phyloP scores from a whole-genome alignment of 495 filamentous ascomycete genomes.

The Aspergillus saccharolyticus region DNA sequence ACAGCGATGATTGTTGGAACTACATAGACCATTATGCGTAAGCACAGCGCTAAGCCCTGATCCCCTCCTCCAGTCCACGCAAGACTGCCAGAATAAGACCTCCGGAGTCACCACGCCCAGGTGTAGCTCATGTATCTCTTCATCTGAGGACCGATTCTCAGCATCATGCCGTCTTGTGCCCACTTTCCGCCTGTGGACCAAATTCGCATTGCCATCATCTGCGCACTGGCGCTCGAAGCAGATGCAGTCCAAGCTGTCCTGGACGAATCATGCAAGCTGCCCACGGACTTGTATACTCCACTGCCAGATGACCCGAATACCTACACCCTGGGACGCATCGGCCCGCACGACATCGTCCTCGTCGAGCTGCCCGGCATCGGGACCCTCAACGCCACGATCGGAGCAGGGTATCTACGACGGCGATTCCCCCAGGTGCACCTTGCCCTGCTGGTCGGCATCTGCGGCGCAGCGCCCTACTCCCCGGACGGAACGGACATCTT shows the following conservation, averaged over 20 bases:
- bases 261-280: constrained; percentile 16
- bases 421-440: constrained; percentile 23
- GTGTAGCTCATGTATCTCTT: no score
- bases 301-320: constrained; percentile 10
- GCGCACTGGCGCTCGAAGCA: constrained; percentile 23
- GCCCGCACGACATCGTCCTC: constrained; percentile 24
- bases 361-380: constrained; percentile 19
- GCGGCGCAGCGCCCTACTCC: constrained; percentile 23
- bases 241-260: constrained; percentile 23
- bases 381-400: constrained; percentile 14
- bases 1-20: no score
- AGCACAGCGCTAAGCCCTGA: no score
- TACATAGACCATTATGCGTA: no score
- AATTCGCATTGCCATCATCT: constrained; percentile 25
- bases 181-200: no score
- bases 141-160: no score
- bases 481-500: constrained; percentile 17
- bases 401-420: constrained; percentile 12
- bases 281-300: constrained; percentile 15
- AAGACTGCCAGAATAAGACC: no score
- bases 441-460: constrained; percentile 26
- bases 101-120: no score
- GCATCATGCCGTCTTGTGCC: no score
- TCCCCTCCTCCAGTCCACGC: no score
- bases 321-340: constrained; percentile 25